Evolutionary conservation across 2,329 filamentous ascomycete species (phyloP).

Genomic region (Esteya vermicola): DNA sequence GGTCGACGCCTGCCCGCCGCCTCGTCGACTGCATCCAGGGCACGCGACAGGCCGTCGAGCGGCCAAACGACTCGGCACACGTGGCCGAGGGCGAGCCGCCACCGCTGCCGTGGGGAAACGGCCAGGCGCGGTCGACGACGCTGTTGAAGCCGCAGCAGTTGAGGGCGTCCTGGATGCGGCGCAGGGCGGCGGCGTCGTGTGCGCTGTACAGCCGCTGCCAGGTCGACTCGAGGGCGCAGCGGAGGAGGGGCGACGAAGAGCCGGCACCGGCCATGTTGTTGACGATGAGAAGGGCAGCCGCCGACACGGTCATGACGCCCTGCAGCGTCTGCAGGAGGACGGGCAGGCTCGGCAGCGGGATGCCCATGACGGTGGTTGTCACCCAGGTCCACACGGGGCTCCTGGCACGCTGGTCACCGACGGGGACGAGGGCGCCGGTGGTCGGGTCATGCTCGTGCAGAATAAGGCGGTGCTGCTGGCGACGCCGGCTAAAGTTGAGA

Average conservation of each 20-base stretch:
- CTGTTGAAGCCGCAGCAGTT: slow-evolving; percentile 52
- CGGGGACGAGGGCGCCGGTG: too few species aligned
- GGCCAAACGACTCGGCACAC: slow-evolving; percentile 31
- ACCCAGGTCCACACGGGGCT: background rate
- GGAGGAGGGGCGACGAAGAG: slow-evolving; percentile 13
- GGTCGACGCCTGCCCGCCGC: slow-evolving; percentile 36
- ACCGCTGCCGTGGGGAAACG: slow-evolving; percentile 29
- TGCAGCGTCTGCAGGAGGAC: slow-evolving; percentile 7
- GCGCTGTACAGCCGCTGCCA: slow-evolving; percentile 41
- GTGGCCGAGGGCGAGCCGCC: too few species aligned
- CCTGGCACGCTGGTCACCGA: background rate
- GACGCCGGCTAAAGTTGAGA: background rate
- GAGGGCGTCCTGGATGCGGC: slow-evolving; percentile 49
- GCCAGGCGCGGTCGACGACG: slow-evolving; percentile 45
- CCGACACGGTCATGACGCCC: slow-evolving; percentile 22
- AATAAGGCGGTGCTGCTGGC: background rate
- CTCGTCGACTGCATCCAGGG: slow-evolving; percentile 44
- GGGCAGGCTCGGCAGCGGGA: background rate
- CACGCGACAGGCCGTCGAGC: slow-evolving; percentile 31
- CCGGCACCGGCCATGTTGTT: slow-evolving; percentile 3
- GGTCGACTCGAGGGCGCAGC: slow-evolving; percentile 39
- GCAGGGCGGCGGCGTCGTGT: slow-evolving; percentile 36
- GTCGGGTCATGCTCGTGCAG: background rate
- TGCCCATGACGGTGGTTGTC: too few species aligned
- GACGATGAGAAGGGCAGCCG: slow-evolving; percentile 28